phyloP scores from a whole-genome alignment of 352 stramenopile species.

The Phytophthora ramorum region DNA sequence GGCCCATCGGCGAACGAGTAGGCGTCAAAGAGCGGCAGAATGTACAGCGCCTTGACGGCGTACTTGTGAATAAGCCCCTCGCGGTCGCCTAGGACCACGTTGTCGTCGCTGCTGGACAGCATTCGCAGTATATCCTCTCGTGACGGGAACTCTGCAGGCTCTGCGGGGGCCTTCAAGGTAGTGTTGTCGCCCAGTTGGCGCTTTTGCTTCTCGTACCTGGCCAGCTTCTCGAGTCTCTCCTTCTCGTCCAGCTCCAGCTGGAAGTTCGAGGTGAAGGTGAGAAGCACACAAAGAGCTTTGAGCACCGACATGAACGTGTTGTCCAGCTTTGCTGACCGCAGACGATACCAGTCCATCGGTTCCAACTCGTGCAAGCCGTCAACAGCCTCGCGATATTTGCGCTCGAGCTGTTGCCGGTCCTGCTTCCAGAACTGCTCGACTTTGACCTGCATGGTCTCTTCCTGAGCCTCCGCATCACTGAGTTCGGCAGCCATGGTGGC shows the following conservation, averaged over 20 bases:
- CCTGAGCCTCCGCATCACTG: conserved; percentile 52
- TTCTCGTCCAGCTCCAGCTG: conserved; percentile 51
- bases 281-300: conserved; percentile 68
- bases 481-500: conserved; percentile 44
- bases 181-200: conserved; percentile 21
- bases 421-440: conserved; percentile 83
- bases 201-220: conserved; percentile 36
- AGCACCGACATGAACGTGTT: conserved; percentile 62
- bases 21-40: conserved; percentile 80
- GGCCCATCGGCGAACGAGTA: conserved; percentile 82
- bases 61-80: conserved; percentile 85
- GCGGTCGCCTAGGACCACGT: conserved; percentile 79
- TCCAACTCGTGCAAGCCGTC: conserved; percentile 55
- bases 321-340: conserved; percentile 72
- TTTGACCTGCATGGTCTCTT: conserved; percentile 81
- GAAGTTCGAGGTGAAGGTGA: conserved; percentile 80
- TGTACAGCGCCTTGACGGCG: conserved; percentile 78
- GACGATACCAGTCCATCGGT: conserved; percentile 77
- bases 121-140: conserved; percentile 70
- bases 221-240: conserved; percentile 19
- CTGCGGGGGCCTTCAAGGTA: conserved; percentile 17
- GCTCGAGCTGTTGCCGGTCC: conserved; percentile 58
- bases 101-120: conserved; percentile 81
- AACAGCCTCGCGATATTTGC: conserved; percentile 71
- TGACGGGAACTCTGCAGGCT: conserved; percentile 47